These are phyloP conservation scores for Tuber calosporum DNA, from an alignment of 495 filamentous ascomycete genomes.

Conservation along the genomic window DNA sequence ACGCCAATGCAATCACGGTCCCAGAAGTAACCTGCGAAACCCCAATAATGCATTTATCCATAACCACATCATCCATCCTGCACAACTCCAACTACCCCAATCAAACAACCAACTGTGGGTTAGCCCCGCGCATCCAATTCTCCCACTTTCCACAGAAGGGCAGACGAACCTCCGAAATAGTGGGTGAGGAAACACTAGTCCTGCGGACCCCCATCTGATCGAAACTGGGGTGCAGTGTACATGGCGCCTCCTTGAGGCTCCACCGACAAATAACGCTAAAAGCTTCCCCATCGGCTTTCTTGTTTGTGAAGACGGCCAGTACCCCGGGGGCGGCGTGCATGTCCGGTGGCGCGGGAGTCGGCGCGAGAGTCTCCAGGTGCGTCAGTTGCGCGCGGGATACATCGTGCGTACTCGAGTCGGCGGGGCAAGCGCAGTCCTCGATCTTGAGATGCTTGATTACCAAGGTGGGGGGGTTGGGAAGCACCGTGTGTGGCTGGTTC, in stretches of 20 bases:
- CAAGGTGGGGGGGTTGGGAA: constrained; percentile 29
- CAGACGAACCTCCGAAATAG: constrained; percentile 25
- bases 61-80: constrained; percentile 37
- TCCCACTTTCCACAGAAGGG: not conserved
- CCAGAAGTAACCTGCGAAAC: constrained; percentile 38
- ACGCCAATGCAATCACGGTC: constrained; percentile 35
- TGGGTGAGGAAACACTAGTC: constrained; percentile 31
- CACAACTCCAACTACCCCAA: constrained; percentile 23
- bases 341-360: constrained; percentile 22
- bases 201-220: constrained; percentile 38
- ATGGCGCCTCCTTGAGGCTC: constrained; percentile 32
- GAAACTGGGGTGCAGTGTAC: constrained; percentile 37
- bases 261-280: constrained; percentile 38
- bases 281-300: constrained; percentile 19
- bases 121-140: not conserved
- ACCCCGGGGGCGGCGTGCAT: constrained; percentile 20
- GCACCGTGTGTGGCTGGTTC: constrained; percentile 24
- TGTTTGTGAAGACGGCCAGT: constrained; percentile 38
- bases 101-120: constrained; percentile 9
- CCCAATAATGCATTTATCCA: constrained; percentile 36
- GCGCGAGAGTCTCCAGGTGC: constrained; percentile 38
- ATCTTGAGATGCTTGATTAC: constrained; percentile 36
- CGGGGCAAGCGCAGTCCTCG: constrained; percentile 32
- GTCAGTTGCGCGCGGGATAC: constrained; percentile 32
- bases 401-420: constrained; percentile 29